Conservation (phyloP, 345 rosid species). For the Garcia nutans region DNA sequence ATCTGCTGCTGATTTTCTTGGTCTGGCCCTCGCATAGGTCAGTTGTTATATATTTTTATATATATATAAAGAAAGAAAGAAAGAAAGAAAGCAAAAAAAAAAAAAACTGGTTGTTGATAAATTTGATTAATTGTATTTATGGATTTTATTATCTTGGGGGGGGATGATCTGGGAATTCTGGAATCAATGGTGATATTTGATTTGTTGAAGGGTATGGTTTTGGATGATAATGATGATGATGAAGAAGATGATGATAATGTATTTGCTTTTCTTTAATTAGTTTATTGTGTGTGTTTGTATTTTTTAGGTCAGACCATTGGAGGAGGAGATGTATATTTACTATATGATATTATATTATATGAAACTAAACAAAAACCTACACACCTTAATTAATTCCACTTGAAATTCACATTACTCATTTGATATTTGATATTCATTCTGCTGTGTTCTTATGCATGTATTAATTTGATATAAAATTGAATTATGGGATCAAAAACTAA, state of each 20-base stretch:
- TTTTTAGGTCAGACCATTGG: neutral
- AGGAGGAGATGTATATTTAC: neutral
- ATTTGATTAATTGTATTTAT: no score
- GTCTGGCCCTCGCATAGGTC: slow-evolving; percentile 18
- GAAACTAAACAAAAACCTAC: neutral
- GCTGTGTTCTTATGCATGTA: no score
- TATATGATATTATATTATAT: neutral
- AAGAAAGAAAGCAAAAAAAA: no score
- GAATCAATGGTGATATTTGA: neutral
- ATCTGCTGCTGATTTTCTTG: slow-evolving; percentile 77
- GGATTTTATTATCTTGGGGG: no score
- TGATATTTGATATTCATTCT: no score
- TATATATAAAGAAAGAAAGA: no score
- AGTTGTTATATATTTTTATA: neutral
- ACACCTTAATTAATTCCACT: neutral
- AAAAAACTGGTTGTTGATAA: neutral
- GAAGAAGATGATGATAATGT: neutral
- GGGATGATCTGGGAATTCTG: no score
- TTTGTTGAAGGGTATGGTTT: no score
- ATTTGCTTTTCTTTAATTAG: neutral
- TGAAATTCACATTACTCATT: no score
- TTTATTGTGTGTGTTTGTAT: neutral
- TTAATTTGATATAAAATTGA: no score
- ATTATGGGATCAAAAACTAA: no score
- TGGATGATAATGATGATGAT: neutral